Evolutionary conservation across 2,329 filamentous ascomycete species (phyloP).

Genomic region (Pezicula radicicola): DNA sequence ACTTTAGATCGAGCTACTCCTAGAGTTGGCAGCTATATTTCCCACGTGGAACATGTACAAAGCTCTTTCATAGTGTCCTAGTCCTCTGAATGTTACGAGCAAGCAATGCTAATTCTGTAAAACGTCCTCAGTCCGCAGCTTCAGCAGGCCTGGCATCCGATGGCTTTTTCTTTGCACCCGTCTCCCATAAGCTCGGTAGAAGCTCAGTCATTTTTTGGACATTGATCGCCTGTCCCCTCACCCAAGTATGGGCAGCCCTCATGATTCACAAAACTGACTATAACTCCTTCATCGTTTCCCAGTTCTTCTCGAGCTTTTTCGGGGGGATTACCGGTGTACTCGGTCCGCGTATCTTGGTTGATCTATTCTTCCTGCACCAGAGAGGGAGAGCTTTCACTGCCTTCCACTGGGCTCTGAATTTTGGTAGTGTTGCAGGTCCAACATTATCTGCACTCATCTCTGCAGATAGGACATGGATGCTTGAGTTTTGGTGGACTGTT

Average conservation of each 20-base stretch:
- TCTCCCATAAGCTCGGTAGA: slow-evolving; percentile 33
- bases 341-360: slow-evolving; percentile 37
- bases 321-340: slow-evolving; percentile 35
- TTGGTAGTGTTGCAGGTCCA: slow-evolving; percentile 32
- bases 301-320: slow-evolving; percentile 37
- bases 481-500: slow-evolving; percentile 42
- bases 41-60: too few species aligned
- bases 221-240: slow-evolving; percentile 30
- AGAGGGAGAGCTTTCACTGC: slow-evolving; percentile 36
- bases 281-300: slow-evolving; percentile 33
- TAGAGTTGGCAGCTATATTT: too few species aligned
- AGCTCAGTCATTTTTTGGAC: slow-evolving; percentile 37
- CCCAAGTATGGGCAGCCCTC: slow-evolving; percentile 34
- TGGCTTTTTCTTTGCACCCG: slow-evolving; percentile 34
- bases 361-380: slow-evolving; percentile 40
- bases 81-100: too few species aligned
- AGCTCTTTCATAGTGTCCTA: too few species aligned
- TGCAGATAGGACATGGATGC: slow-evolving; percentile 30
- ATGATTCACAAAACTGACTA: slow-evolving; percentile 33
- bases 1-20: too few species aligned
- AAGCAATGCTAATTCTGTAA: background rate
- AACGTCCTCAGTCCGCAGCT: slow-evolving; percentile 25
- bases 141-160: slow-evolving; percentile 36
- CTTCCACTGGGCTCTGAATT: slow-evolving; percentile 32
- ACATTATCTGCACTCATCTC: slow-evolving; percentile 39